Base-by-base conservation (phyloP, 148 eudicot genomes). In the Rhododendron molle region DNA sequence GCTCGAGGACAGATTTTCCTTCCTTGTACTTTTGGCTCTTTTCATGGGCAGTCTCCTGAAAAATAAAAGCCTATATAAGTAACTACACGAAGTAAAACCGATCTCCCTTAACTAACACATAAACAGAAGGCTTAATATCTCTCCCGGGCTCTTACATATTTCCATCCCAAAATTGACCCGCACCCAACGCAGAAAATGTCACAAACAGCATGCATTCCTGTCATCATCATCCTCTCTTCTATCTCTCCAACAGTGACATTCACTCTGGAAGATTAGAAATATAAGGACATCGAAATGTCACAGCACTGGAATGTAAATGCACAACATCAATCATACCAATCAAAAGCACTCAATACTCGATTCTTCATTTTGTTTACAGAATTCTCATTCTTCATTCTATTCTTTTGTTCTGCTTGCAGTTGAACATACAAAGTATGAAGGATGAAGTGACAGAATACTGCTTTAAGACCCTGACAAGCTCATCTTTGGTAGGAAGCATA, bases 1-100 rank as follows among this genome's bases (percentile, higher is more conserved):
- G 65, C 44, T 80, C 82, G 5, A 80, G 65, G 43, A 80, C 82
- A 80, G 65, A 80, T 80, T 80, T 80, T 52, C 99, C 99, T 91
- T 95, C 98, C 90, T 97, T 97, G 94, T 97, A 97, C 94, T 97
- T 97, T 81, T 97, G 94, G 88, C 62, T 86, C 94, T 92, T 94
- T 76, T 94, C 95, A 90, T 92, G 94, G 81, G 99, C 99, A 85
- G 90, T 91, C 85, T 97, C 99, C 99, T 97, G 94, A 87, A 89
- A 71, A 92, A 76, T 80, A 79, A 89, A 73, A 54, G 86, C 76
- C 81, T 74, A 85, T 84, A 84, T 90, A 81, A 86, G 76, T 86
- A 86, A 72, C 74, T 20, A 54, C 74, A 73, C 43, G 2, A 28
- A 28, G 76, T 28, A 71, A 14, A 67, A 32, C 20, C 20, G 15